Base-by-base conservation (phyloP, 1,284 basidiomycete genomes). In the Flammula alnicola region DNA sequence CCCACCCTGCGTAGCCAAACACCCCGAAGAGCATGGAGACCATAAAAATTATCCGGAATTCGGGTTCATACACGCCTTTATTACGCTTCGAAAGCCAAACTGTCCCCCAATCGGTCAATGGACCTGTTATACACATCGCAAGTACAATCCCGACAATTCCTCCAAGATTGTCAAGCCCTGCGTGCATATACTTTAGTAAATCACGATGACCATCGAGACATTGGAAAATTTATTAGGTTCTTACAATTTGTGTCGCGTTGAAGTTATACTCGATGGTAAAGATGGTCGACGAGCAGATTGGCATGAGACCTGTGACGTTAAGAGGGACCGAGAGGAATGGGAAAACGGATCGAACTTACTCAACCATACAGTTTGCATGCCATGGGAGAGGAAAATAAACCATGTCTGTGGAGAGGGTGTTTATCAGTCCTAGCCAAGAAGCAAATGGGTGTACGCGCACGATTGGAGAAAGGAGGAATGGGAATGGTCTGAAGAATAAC, bases 1-100 rank as follows among this genome's bases (percentile, higher is more conserved):
- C 73, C 74, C 75, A 77, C 22, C 75, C 74, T 17, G 70, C 65
- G 54, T 75, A 77, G 16, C 75, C 76, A 49, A 74, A 74, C 1
- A 75, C 63, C 11, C 73, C 71, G 47, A 74, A 66, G 11, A 76
- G 60, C 74, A 76, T 76, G 6, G 68, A 63, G 5, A 67, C 42
- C 52, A 75, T 65, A 55, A 77, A 74, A 19, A 73, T 52, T 4
- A 78, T 69, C 14, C 76, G 65, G 57, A 73, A 76, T 58, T 78
- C 76, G 1, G 76, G 76, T 55, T 78, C 76, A 57, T 76, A 77
- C 3, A 77, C 60, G 0, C 76, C 76, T 29, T 69, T 68, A 50
- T 76, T 76, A 4, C 68, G 65, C 49, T 63, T 73, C 2, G 75
- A 66, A 29, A 77, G 59, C 69, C 69, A 73, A 11, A 74, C 70